Conservation (phyloP, 176 grass and related monocot species). For the Hyparrhenia diplandra region DNA sequence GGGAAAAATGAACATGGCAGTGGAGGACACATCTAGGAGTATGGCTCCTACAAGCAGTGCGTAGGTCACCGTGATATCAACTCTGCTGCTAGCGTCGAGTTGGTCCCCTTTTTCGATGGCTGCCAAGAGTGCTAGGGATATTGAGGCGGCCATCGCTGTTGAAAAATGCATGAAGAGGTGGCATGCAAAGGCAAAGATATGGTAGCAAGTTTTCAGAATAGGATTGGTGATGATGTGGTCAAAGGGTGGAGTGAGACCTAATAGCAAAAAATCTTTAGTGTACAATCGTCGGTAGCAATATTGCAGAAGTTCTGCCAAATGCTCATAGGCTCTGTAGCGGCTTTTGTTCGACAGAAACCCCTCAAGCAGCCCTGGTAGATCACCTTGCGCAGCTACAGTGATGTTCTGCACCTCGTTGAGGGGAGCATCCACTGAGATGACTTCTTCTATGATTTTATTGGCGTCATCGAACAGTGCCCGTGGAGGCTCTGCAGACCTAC, state of each 20-base stretch:
- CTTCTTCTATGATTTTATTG: no score
- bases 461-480: no score
- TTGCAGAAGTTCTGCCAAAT: not conserved
- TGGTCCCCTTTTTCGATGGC: not conserved
- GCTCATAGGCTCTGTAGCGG: not conserved
- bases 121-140: not conserved
- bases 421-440: not conserved
- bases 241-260: no score
- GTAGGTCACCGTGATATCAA: not conserved
- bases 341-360: not conserved
- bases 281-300: not conserved
- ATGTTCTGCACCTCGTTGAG: not conserved
- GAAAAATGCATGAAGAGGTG: no score
- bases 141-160: not conserved
- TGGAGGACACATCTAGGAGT: no score
- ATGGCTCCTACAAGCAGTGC: not conserved
- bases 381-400: not conserved
- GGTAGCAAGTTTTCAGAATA: no score
- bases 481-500: no score
- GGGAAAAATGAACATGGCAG: no score
- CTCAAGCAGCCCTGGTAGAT: not conserved
- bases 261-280: no score
- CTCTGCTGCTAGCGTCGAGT: not conserved
- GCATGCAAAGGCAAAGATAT: no score
- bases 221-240: no score